A percentile compares a stretch with the other conserved stretches of the same genome.
Conservation (phyloP, 768 basidiomycete genomes). For the Fomitopsis serialis region DNA sequence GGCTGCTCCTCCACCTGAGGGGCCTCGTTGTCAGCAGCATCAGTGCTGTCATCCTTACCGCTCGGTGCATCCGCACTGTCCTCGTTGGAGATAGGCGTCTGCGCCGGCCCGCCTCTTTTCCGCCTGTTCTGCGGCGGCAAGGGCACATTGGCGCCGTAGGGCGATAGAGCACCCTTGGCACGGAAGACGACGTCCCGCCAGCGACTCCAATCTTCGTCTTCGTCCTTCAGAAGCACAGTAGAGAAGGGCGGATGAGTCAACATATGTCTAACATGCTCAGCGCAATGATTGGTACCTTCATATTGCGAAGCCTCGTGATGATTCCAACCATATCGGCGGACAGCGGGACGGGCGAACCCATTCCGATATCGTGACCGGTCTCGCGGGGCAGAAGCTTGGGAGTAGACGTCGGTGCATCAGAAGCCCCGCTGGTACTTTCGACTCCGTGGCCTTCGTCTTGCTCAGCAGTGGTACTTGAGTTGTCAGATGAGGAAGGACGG, state of each 20-base stretch:
- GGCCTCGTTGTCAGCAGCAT: neutral
- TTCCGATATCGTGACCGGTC: constrained; percentile 82
- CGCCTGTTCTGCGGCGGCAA: constrained; percentile 58
- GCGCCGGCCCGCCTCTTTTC: constrained; percentile 48
- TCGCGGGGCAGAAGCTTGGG: constrained; percentile 68
- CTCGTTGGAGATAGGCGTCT: neutral
- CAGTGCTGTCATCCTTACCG: neutral
- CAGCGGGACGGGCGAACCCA: constrained; percentile 80
- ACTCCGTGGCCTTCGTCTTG: neutral
- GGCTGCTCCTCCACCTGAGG: constrained; percentile 7
- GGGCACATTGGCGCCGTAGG: constrained; percentile 37
- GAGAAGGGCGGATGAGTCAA: neutral
- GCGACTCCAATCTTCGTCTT: constrained; percentile 83
- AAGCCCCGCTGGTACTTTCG: neutral
- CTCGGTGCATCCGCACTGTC: neutral
- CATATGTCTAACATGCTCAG: neutral
- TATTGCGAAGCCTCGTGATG: constrained; percentile 75
- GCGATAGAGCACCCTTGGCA: constrained; percentile 54
- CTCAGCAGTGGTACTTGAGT: neutral
- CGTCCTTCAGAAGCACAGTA: constrained; percentile 46
- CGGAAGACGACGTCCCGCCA: constrained; percentile 85
- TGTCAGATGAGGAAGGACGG: neutral
- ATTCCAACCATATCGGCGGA: constrained; percentile 71
- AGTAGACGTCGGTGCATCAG: constrained; percentile 2
- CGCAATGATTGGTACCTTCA: constrained; percentile 51